These are phyloP conservation scores for Sporobolomyces pararoseus DNA, from an alignment of 768 basidiomycete genomes.

Conservation along the genomic window DNA sequence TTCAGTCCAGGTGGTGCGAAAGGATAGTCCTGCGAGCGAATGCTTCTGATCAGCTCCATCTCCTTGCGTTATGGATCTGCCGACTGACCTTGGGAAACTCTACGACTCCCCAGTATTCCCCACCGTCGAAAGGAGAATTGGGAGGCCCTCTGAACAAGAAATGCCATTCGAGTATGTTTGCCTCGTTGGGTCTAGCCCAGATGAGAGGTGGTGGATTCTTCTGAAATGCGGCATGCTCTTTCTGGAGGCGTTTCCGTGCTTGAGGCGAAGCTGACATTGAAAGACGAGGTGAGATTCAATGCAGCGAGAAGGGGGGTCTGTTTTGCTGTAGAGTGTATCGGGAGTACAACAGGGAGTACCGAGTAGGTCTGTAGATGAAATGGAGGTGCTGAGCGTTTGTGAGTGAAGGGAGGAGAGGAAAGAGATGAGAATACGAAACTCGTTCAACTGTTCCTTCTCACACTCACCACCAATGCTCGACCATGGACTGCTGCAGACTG, in stretches of 20 bases:
- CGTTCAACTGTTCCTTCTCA: background rate
- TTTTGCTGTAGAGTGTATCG: background rate
- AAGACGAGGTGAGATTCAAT: background rate
- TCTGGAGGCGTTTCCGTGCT: constrained; percentile 55
- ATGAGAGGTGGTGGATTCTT: constrained; percentile 90
- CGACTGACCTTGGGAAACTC: constrained; percentile 61
- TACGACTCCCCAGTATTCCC: constrained; percentile 90
- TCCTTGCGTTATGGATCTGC: background rate
- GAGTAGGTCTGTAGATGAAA: background rate
- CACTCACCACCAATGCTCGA: background rate
- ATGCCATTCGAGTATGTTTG: constrained; percentile 42
- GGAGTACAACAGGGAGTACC: background rate
- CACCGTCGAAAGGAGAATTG: constrained; percentile 82
- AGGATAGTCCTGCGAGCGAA: constrained; percentile 64
- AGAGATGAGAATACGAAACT: background rate
- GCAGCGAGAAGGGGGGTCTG: background rate
- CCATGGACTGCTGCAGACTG: constrained; percentile 7
- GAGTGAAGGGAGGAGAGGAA: background rate
- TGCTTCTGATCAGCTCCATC: background rate
- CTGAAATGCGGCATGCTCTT: constrained; percentile 90
- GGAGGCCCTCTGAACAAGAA: constrained; percentile 72
- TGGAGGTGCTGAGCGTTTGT: background rate
- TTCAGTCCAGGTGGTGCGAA: constrained; percentile 97
- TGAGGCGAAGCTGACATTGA: constrained; percentile 16
- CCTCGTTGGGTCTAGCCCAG: constrained; percentile 88